Evolutionary conservation across 148 eudicot species (phyloP).

Genomic region (Cornus kousa): DNA sequence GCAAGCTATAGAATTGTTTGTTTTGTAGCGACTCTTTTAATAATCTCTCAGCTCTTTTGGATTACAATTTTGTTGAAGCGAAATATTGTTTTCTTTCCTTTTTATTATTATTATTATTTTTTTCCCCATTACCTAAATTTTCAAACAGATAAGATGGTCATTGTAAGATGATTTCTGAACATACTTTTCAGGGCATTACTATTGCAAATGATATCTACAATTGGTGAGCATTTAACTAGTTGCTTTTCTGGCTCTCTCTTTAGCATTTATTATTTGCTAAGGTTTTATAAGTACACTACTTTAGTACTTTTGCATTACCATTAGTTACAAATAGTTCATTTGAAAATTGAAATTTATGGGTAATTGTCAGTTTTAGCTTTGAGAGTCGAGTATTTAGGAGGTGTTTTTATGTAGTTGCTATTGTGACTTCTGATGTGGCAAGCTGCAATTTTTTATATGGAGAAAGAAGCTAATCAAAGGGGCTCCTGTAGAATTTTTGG

Average conservation of each 20-base stretch:
- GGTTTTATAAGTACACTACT: too few relatives aligned
- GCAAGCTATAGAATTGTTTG: slow-evolving; percentile 28
- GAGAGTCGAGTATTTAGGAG: background rate
- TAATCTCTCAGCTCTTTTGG: slow-evolving; percentile 33
- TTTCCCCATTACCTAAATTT: background rate
- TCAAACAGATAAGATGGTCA: slow-evolving; percentile 6
- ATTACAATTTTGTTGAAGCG: slow-evolving; percentile 17
- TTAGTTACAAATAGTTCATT: too few relatives aligned
- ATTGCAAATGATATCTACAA: background rate
- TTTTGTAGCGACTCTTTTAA: slow-evolving; percentile 29
- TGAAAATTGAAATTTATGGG: too few relatives aligned
- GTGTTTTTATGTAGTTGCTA: background rate
- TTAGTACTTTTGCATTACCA: too few relatives aligned
- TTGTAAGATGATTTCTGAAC: slow-evolving; percentile 1
- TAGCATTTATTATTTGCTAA: too few relatives aligned
- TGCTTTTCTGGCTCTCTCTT: too few relatives aligned
- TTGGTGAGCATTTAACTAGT: background rate
- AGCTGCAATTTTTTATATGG: too few relatives aligned
- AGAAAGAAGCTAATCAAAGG: too few relatives aligned
- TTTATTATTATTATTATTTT: background rate
- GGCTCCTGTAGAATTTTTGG: too few relatives aligned
- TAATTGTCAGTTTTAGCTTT: too few relatives aligned
- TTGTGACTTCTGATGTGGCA: background rate
- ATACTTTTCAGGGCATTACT: slow-evolving; percentile 1
- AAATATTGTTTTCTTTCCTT: background rate